Percentiles rank a stretch among this genome's conserved stretches.
Evolutionary conservation across 2,329 filamentous ascomycete species (phyloP).

Genomic region (Colletotrichum kahawae): DNA sequence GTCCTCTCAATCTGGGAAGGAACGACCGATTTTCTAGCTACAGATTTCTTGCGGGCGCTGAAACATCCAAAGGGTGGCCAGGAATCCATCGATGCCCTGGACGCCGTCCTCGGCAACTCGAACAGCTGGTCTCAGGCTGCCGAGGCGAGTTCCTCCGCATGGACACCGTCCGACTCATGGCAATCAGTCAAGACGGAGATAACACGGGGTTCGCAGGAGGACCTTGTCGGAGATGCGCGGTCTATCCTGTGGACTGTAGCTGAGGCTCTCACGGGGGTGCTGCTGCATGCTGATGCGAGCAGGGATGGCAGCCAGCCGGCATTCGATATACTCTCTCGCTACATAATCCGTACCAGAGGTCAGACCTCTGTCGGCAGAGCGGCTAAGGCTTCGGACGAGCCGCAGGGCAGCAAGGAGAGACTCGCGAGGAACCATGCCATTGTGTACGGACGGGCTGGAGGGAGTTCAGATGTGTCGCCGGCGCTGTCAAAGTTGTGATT

Average conservation of each 20-base stretch:
- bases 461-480: background rate
- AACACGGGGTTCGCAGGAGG: slow-evolving; percentile 35
- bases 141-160: slow-evolving; percentile 17
- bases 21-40: slow-evolving; percentile 72
- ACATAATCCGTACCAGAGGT: slow-evolving; percentile 22
- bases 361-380: background rate
- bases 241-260: slow-evolving; percentile 47
- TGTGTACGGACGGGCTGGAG: slow-evolving; percentile 37
- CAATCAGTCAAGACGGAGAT: slow-evolving; percentile 39
- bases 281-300: slow-evolving; percentile 46
- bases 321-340: slow-evolving; percentile 39
- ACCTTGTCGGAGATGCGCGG: slow-evolving; percentile 51
- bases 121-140: background rate
- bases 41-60: slow-evolving; percentile 38
- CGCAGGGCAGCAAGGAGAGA: background rate
- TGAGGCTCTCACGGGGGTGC: slow-evolving; percentile 46
- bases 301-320: slow-evolving; percentile 40
- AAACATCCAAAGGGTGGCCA: slow-evolving; percentile 47
- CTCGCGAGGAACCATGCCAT: slow-evolving; percentile 36
- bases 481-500: background rate
- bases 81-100: slow-evolving; percentile 46
- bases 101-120: slow-evolving; percentile 38
- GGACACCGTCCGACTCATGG: slow-evolving; percentile 43
- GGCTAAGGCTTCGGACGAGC: background rate
- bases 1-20: slow-evolving; percentile 76